Conservation (phyloP, 1,284 basidiomycete species). For the Serendipita sp. region DNA sequence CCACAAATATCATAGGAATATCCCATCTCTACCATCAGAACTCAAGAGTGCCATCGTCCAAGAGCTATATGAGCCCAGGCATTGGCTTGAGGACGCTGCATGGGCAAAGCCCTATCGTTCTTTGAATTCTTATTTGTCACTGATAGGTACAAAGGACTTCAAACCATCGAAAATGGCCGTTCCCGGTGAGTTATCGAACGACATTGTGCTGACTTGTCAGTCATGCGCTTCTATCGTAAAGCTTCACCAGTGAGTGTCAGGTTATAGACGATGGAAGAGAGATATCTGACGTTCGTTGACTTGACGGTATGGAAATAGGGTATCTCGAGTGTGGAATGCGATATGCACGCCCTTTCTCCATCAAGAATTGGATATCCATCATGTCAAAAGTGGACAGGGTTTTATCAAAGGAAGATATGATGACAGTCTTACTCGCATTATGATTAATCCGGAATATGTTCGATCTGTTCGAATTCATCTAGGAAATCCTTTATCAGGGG, state of each 20-base stretch:
- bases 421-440: no score
- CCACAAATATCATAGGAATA: no score
- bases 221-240: not conserved
- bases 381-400: not conserved
- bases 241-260: not conserved
- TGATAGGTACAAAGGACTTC: not conserved
- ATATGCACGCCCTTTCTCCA: not conserved
- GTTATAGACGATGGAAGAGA: no score
- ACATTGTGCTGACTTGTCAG: no score
- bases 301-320: not conserved
- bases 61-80: not conserved
- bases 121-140: not conserved
- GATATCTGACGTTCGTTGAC: no score
- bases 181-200: not conserved
- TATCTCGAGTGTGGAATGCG: not conserved
- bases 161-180: not conserved
- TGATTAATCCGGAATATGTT: no score
- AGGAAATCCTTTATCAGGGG: no score
- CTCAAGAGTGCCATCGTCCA: not conserved
- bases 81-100: not conserved
- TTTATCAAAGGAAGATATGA: no score
- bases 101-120: not conserved
- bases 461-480: no score
- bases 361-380: not conserved
- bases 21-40: not conserved